Conservation (phyloP, 2,329 filamentous ascomycete species). For the Diplodia corticola region DNA sequence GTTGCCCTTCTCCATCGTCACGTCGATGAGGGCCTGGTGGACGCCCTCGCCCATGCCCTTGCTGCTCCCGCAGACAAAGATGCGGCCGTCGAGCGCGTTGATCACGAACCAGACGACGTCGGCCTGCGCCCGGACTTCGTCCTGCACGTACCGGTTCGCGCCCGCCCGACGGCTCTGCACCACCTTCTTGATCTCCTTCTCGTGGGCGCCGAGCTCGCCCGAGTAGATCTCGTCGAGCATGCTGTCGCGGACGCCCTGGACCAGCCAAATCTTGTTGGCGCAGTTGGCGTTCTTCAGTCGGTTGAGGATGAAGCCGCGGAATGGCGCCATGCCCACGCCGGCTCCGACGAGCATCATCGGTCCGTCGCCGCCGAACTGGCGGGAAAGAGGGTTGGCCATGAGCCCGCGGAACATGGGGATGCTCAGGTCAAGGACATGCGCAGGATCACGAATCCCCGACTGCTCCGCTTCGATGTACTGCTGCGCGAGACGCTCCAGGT, state of each 20-base stretch:
- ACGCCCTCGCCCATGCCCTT: conserved; percentile 98
- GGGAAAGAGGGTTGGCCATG: conserved; percentile 94
- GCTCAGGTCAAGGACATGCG: conserved; percentile 60
- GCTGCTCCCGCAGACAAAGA: conserved; percentile 94
- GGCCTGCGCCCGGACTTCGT: conserved; percentile 86
- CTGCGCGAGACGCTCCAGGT: conserved; percentile 82
- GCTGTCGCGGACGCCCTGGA: conserved; percentile 91
- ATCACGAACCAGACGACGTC: conserved; percentile 99
- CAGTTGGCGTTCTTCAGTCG: conserved; percentile 92
- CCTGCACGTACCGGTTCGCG: conserved; percentile 91
- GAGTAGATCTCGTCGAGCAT: conserved; percentile 94
- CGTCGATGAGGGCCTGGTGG: conserved; percentile 80
- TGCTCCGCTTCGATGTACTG: conserved; percentile 69
- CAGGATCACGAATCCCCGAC: conserved; percentile 48
- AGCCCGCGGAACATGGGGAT: conserved; percentile 97
- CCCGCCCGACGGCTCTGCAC: conserved; percentile 54
- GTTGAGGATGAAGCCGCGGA: conserved; percentile 95
- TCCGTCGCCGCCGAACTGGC: conserved; percentile 87
- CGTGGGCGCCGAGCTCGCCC: conserved; percentile 93
- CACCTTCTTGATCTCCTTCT: conserved; percentile 56
- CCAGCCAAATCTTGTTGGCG: conserved; percentile 96
- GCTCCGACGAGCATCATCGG: conserved; percentile 98
- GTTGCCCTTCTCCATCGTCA: conserved; percentile 90
- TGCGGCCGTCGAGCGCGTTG: conserved; percentile 90
- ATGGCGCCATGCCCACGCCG: conserved; percentile 94